These are phyloP conservation scores for Trichosporon sp. DNA, from an alignment of 1,284 basidiomycete species.

Conservation along the genomic window DNA sequence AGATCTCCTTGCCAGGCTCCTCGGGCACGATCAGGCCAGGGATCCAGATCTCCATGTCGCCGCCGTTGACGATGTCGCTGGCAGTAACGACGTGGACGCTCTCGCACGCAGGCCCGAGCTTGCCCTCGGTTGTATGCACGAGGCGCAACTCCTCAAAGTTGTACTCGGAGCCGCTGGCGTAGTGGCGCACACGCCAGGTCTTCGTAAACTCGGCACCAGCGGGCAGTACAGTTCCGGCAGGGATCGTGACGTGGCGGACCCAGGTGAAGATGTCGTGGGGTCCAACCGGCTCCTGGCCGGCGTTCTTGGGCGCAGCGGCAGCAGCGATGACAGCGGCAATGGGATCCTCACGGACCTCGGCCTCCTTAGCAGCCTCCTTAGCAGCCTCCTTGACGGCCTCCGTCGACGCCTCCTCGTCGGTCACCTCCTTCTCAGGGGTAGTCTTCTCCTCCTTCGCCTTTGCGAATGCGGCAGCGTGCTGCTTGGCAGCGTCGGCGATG, in stretches of 20 bases:
- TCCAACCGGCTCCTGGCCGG: conserved; percentile 23
- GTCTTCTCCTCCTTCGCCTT: not conserved
- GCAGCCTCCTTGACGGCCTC: not conserved
- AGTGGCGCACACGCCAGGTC: conserved; percentile 42
- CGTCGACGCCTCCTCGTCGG: not conserved
- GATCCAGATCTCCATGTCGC: conserved; percentile 35
- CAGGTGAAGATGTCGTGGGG: conserved; percentile 42
- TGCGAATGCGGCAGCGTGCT: not conserved
- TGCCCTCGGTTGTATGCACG: conserved; percentile 25
- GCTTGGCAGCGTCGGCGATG: conserved; percentile 8
- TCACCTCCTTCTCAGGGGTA: not conserved
- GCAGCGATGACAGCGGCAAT: conserved; percentile 10
- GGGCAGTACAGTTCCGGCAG: conserved; percentile 34
- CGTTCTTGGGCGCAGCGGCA: not conserved
- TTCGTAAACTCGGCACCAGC: conserved; percentile 46
- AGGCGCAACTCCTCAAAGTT: conserved; percentile 33
- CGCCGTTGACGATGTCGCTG: conserved; percentile 34
- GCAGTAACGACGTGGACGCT: conserved; percentile 14
- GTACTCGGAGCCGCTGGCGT: conserved; percentile 38
- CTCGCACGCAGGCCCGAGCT: conserved; percentile 25
- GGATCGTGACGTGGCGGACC: conserved; percentile 43
- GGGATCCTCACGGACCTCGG: conserved; percentile 3
- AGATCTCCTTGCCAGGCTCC: conserved; percentile 33
- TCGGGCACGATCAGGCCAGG: conserved; percentile 38
- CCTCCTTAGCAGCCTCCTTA: not conserved